Evolutionary conservation across 371 early-diverging fungal species (phyloP), one percentile per base, ranked within the genome.

Genomic region (Haplosporangium sp.): DNA sequence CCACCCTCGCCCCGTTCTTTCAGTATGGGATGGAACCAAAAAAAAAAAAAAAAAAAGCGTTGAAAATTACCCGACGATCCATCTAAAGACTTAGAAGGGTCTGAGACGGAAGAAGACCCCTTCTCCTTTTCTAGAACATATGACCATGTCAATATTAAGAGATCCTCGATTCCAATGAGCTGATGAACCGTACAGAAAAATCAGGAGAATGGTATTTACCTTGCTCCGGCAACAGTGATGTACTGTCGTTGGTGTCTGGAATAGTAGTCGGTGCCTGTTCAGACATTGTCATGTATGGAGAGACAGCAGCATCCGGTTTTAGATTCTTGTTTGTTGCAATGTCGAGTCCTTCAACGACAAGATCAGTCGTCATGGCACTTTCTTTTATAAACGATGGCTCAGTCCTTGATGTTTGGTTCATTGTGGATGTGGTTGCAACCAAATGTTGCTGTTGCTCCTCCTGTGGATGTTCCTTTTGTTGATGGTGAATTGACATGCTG

Each of bases 71-170:
- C 63, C 45, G 58, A 21, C 43, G 53, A 45, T 7, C 38, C 62
- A 21, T 63, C 62, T 20, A 50, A 40, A 12, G 62, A 56, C 20
- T 51, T 56, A 50, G 57, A 38, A 42, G 50, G 7, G 37, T 14
- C 46, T 20, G 38, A 21, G 14, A 46, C 29, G 42, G 56, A 29
- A 6, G 42, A 43, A 21, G 61, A 29, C 41, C 55, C 61, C 62
- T 60, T 60, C 56, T 68, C 69, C 56, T 45, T 69, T 55, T 62
- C 69, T 69, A 63, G 41, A 40, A 51, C 8, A 42, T 29, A 29
- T n/a, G 4, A 29, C 29, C 29, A 52, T n/a, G 46, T 45, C 16
- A 59, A 42, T 59, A 29, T 29, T 29, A 29, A 29, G 29, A 29
- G 29, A 29, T 29, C 29, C 29, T 29, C 29, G 29, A 29, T 29